A percentile compares a stretch with the other conserved stretches of the same genome.
phyloP scores from a whole-genome alignment of 129 eudicot species.

The Deinandra increscens region DNA sequence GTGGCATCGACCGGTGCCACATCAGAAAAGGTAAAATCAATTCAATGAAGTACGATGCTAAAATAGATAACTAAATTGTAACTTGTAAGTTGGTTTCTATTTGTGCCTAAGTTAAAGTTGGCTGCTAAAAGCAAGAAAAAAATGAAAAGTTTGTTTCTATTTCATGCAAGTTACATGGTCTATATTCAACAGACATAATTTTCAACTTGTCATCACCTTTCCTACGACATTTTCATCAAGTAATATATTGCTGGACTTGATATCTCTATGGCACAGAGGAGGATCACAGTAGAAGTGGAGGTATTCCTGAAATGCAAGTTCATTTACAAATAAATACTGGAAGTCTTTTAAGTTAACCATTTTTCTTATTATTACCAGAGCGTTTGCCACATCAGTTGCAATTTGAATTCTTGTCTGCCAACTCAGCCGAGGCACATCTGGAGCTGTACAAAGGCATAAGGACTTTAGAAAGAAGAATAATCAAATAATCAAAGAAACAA shows the following conservation, averaged over 20 bases:
- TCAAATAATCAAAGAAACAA: slow-evolving; percentile 1
- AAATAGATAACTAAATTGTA: background rate
- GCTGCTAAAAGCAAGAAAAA: background rate
- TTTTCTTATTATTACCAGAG: slow-evolving; percentile 59
- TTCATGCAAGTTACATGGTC: background rate
- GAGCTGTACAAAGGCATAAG: slow-evolving; percentile 49
- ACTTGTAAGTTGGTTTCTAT: background rate
- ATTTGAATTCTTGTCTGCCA: slow-evolving; percentile 92
- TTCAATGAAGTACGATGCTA: background rate
- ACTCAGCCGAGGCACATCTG: slow-evolving; percentile 61
- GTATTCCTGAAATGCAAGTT: slow-evolving; percentile 67
- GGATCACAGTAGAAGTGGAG: slow-evolving; percentile 96
- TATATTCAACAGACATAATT: slow-evolving; percentile 16
- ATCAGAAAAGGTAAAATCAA: background rate
- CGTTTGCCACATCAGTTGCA: slow-evolving; percentile 97
- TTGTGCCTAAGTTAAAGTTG: background rate
- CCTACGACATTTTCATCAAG: slow-evolving; percentile 76
- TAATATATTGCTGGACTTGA: slow-evolving; percentile 92
- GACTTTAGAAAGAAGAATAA: slow-evolving; percentile 5
- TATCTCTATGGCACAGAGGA: slow-evolving; percentile 95
- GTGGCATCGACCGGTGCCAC: background rate
- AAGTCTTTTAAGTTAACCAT: background rate
- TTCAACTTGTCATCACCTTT: slow-evolving; percentile 48
- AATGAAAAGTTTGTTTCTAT: background rate
- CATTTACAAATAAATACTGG: background rate